Base-by-base conservation (phyloP, 129 eudicot genomes). In the Ambrosia trifida region DNA sequence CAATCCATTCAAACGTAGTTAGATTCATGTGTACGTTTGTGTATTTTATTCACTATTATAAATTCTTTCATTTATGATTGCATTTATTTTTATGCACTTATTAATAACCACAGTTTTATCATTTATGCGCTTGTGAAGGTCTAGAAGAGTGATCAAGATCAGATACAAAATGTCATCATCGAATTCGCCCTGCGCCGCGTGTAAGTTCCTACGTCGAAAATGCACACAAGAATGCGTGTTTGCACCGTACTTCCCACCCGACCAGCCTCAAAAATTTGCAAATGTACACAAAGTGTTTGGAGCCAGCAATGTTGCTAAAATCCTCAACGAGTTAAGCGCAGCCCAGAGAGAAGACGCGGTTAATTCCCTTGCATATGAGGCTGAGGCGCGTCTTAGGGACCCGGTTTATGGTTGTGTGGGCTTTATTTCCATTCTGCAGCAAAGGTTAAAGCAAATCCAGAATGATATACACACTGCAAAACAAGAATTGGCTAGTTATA, bases 141-240 rank as follows among this genome's bases (percentile, higher is more conserved):
- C 43, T 43, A 66, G 52, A 45, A 52, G 51, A 72, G 13, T 19
- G 44, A 1, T 3, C 16, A 43, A 24, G 75, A n/a, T n/a, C n/a
- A 32, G 13, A 82, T 31, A 5, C 16, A 31, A 13, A 59, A 59
- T 85, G 87, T 73, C 90, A 0, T 82, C 87, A 68, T 36, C 96
- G 3, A 86, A 79, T 66, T 91, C 97, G 0, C 96, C 97, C 0
- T 92, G 98, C 33, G 98, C 96, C 4, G 98, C 98, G 17, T 92
- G 98, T 87, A 89, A 89, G 73, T 85, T 86, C 50, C 74, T 81
- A 38, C 78, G 96, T n/a, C 80, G 89, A 31, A 92, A 89, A 60
- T 92, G 98, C 88, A 87, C 89, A 2, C 91, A 81, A 53, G 96
- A 92, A 45, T 92, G 98, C 65, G 95, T 86, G n/a, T 92, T 83